Percentiles rank a stretch among this genome's conserved stretches.
These are phyloP conservation scores for Cercospora canescens DNA, from an alignment of 2,329 filamentous ascomycete genomes.

Conservation along the genomic window DNA sequence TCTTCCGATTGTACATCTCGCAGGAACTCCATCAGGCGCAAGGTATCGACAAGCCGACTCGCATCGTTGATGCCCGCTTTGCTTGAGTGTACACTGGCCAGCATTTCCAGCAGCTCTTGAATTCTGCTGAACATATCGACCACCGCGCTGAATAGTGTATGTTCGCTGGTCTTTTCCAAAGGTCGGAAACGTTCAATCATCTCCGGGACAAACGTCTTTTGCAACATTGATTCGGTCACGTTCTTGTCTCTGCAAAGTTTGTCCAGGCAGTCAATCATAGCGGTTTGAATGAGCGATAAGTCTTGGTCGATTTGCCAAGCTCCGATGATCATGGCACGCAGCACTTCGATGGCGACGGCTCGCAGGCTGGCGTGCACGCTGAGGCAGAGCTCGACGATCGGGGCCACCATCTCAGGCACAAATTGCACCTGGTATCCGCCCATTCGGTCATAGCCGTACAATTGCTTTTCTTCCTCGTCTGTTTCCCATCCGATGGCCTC, in stretches of 20 bases:
- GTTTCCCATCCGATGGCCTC: constrained; percentile 97
- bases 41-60: constrained; percentile 80
- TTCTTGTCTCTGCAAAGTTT: constrained; percentile 77
- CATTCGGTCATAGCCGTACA: constrained; percentile 79
- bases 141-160: constrained; percentile 73
- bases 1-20: constrained; percentile 96
- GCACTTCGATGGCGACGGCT: constrained; percentile 84
- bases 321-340: constrained; percentile 97
- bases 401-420: constrained; percentile 85
- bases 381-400: constrained; percentile 89
- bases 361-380: constrained; percentile 92
- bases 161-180: constrained; percentile 64
- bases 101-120: constrained; percentile 85
- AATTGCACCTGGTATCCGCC: constrained; percentile 99
- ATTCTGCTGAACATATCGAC: constrained; percentile 79
- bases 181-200: constrained; percentile 77
- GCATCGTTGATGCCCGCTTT: constrained; percentile 65
- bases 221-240: constrained; percentile 82
- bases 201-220: constrained; percentile 90
- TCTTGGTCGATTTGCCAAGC: constrained; percentile 97
- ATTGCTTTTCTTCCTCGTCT: constrained; percentile 70
- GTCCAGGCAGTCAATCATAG: constrained; percentile 94
- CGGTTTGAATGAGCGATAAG: constrained; percentile 85
- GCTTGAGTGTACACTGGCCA: constrained; percentile 83
- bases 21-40: constrained; percentile 93